A percentile compares a stretch with the other conserved stretches of the same genome.
These are phyloP conservation scores for Verticillium albo-atrum DNA, from an alignment of 2,329 filamentous ascomycete genomes.

Conservation along the genomic window DNA sequence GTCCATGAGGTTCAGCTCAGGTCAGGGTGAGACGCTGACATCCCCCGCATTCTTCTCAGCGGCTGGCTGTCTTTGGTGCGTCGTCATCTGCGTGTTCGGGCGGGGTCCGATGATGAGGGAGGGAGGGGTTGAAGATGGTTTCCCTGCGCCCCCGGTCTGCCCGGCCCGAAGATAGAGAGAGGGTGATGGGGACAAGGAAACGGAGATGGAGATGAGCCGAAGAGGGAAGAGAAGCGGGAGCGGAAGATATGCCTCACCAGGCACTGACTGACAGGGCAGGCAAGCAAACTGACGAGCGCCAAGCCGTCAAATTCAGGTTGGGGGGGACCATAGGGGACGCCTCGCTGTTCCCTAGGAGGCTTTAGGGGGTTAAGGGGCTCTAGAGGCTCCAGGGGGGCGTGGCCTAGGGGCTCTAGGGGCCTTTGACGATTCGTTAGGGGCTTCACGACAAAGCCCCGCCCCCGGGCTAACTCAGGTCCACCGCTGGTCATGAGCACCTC, in stretches of 20 bases:
- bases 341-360: not conserved
- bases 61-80: not conserved
- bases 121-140: not conserved
- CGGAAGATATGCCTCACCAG: not conserved
- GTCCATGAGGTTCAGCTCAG: not conserved
- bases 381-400: too few relatives aligned
- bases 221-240: not conserved
- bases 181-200: too few relatives aligned
- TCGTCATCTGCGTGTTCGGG: not conserved
- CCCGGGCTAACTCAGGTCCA: not conserved
- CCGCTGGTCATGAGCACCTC: not conserved
- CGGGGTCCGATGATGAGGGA: not conserved
- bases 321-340: not conserved
- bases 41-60: not conserved
- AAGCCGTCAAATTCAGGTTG: not conserved
- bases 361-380: too few relatives aligned
- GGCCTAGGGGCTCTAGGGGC: not conserved
- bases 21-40: not conserved
- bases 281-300: too few relatives aligned
- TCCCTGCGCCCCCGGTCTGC: too few relatives aligned
- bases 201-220: too few relatives aligned
- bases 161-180: too few relatives aligned
- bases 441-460: not conserved
- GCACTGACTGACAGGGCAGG: too few relatives aligned
- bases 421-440: not conserved